Evolutionary conservation across 2,329 filamentous ascomycete genomes (phyloP).

Genomic region (Beauveria caledonica): DNA sequence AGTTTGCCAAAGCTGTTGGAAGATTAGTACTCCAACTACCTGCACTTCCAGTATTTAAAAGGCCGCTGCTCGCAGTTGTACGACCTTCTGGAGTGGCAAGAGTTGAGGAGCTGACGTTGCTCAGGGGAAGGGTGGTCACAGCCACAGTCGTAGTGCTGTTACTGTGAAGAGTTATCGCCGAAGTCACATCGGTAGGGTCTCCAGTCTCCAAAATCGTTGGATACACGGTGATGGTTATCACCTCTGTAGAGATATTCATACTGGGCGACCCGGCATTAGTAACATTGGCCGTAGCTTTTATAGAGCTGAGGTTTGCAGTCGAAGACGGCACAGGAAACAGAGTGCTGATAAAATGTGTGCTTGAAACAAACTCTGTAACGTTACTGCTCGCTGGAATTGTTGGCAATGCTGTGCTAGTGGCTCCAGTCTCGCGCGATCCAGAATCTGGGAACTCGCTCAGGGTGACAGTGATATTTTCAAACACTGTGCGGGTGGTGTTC

Average conservation of each 20-base stretch:
- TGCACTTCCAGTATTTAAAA: background rate
- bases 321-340: background rate
- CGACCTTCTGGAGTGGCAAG: background rate
- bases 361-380: background rate
- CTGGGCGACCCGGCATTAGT: background rate
- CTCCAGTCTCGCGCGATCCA: background rate
- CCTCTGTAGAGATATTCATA: background rate
- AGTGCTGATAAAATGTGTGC: background rate
- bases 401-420: background rate
- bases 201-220: background rate
- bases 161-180: background rate
- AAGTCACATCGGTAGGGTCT: background rate
- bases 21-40: background rate
- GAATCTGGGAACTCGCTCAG: background rate
- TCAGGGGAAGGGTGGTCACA: background rate
- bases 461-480: conserved; percentile 6
- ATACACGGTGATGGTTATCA: conserved; percentile 7
- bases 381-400: background rate
- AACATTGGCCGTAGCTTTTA: background rate
- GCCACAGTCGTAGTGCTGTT: background rate
- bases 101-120: background rate
- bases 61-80: background rate
- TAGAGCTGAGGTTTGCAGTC: background rate
- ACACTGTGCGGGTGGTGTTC: background rate
- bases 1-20: background rate